Evolutionary conservation across 2,329 filamentous ascomycete genomes (phyloP).

Genomic region (Hypoxylon sp.): DNA sequence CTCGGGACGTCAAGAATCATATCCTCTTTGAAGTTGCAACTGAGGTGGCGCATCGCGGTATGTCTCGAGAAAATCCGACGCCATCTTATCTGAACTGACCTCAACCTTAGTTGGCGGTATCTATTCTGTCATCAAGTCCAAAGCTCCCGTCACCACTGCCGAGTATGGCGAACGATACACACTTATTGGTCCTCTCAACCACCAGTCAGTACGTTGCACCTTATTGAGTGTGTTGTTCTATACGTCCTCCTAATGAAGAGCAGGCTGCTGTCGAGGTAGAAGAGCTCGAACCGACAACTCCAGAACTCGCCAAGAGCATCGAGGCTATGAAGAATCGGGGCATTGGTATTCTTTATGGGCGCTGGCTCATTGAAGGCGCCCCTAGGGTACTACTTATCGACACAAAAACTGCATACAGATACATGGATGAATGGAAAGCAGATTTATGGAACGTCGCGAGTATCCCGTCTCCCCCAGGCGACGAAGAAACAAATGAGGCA

Average conservation of each 20-base stretch:
- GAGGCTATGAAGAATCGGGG: constrained; percentile 93
- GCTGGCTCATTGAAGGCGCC: constrained; percentile 98
- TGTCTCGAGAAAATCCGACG: constrained; percentile 50
- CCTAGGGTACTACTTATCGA: constrained; percentile 95
- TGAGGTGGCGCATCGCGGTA: constrained; percentile 96
- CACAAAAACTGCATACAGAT: constrained; percentile 91
- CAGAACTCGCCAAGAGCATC: constrained; percentile 85
- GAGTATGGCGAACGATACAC: constrained; percentile 99
- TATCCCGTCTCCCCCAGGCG: constrained; percentile 92
- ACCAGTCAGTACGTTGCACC: constrained; percentile 78
- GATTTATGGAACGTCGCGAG: constrained; percentile 94
- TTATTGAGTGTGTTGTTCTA: constrained; percentile 44
- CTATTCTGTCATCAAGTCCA: constrained; percentile 99
- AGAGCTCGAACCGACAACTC: constrained; percentile 86
- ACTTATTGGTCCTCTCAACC: constrained; percentile 93
- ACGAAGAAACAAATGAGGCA: constrained; percentile 96
- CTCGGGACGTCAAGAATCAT: constrained; percentile 91
- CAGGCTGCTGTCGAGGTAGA: constrained; percentile 98
- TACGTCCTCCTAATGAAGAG: constrained; percentile 22
- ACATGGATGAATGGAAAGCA: constrained; percentile 95
- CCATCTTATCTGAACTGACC: constrained; percentile 45
- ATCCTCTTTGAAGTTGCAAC: constrained; percentile 97
- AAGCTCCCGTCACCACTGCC: constrained; percentile 95
- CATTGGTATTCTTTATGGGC: constrained; percentile 89
- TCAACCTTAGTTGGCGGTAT: constrained; percentile 85